These are phyloP conservation scores for Medicago lupulina DNA, from an alignment of 306 rosid species.

Conservation along the genomic window DNA sequence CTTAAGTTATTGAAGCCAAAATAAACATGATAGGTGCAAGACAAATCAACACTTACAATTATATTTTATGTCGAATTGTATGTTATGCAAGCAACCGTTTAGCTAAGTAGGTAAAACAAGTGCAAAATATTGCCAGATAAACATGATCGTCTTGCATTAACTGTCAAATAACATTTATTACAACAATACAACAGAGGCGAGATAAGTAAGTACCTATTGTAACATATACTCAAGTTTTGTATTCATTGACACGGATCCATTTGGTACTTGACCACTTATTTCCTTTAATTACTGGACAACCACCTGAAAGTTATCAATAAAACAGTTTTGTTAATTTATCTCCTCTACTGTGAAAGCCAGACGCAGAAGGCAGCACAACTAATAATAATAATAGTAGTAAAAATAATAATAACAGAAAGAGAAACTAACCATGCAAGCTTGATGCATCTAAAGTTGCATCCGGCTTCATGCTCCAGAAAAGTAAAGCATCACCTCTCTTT, in stretches of 20 bases:
- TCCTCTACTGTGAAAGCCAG: slow-evolving; percentile 37
- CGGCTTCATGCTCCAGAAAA: slow-evolving; percentile 99
- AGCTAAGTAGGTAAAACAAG: slow-evolving; percentile 12
- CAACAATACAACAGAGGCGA: slow-evolving; percentile 2
- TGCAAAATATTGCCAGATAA: slow-evolving; percentile 1
- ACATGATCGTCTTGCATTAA: slow-evolving; percentile 28
- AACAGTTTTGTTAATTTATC: slow-evolving; percentile 26
- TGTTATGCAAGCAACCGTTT: slow-evolving; percentile 21
- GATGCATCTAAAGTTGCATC: slow-evolving; percentile 89
- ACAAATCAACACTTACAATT: slow-evolving; percentile 5
- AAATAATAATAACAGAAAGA: background rate
- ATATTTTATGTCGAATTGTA: slow-evolving; percentile 2
- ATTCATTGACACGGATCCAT: slow-evolving; percentile 86
- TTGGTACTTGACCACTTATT: slow-evolving; percentile 98
- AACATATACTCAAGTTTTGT: slow-evolving; percentile 62
- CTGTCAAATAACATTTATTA: slow-evolving; percentile 19
- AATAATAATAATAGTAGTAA: background rate
- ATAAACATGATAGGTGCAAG: background rate
- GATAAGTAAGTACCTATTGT: slow-evolving; percentile 48
- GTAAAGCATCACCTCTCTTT: slow-evolving; percentile 92
- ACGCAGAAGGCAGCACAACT: slow-evolving; percentile 16
- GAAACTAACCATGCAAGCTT: slow-evolving; percentile 89
- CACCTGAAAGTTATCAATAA: slow-evolving; percentile 67
- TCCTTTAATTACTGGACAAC: slow-evolving; percentile 94
- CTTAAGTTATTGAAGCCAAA: slow-evolving; percentile 20